Evolutionary conservation across 2,329 filamentous ascomycete genomes (phyloP).

Genomic region (Calonectria multiphialidica): DNA sequence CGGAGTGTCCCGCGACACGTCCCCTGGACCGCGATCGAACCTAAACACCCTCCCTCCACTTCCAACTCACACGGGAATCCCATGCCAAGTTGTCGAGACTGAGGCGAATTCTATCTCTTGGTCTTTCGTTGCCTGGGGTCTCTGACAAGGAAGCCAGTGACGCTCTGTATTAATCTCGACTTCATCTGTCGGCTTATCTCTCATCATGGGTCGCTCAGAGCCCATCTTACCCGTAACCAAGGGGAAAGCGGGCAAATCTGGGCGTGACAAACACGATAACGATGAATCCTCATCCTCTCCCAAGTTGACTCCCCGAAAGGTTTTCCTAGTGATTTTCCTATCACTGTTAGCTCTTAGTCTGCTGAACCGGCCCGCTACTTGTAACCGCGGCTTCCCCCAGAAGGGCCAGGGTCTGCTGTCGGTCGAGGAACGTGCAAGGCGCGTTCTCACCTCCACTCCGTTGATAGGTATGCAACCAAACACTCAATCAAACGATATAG

Average conservation of each 20-base stretch:
- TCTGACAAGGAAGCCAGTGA: neutral
- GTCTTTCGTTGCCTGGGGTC: neutral
- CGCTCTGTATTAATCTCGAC: neutral
- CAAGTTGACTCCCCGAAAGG: conserved; percentile 41
- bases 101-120: neutral
- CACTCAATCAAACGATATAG: neutral
- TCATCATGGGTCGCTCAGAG: conserved; percentile 36
- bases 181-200: neutral
- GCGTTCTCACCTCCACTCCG: conserved; percentile 59
- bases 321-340: conserved; percentile 39
- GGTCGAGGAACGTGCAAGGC: conserved; percentile 59
- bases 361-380: conserved; percentile 41
- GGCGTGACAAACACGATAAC: conserved; percentile 24
- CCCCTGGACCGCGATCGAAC: neutral
- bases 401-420: conserved; percentile 44
- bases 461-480: conserved; percentile 59
- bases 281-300: conserved; percentile 35
- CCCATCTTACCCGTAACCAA: conserved; percentile 36
- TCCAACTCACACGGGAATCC: neutral
- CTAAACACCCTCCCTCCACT: neutral
- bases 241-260: neutral
- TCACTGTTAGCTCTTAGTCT: conserved; percentile 43
- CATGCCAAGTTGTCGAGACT: neutral
- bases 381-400: conserved; percentile 39
- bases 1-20: neutral